These are phyloP conservation scores for Herpetospermum pedunculosum DNA, from an alignment of 306 rosid species.

Conservation along the genomic window DNA sequence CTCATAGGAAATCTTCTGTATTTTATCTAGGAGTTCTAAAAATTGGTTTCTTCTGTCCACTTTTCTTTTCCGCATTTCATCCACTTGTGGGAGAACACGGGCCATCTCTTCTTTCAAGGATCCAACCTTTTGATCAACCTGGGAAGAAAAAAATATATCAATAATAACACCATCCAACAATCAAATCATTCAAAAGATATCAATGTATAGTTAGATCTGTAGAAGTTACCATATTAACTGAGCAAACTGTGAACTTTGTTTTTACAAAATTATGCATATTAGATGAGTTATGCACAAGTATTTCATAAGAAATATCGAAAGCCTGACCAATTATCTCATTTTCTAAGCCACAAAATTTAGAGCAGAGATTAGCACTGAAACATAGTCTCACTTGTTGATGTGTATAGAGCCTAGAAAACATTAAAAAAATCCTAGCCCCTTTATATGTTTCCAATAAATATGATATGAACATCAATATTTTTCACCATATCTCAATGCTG, in stretches of 20 bases:
- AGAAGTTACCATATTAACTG: neutral
- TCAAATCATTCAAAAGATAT: neutral
- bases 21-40: conserved; percentile 31
- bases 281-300: neutral
- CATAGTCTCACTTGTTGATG: neutral
- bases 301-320: neutral
- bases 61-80: conserved; percentile 39
- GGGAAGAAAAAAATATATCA: neutral
- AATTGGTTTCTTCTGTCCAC: conserved; percentile 43
- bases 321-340: neutral
- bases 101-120: conserved; percentile 48
- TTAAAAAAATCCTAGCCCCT: too few relatives aligned
- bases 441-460: neutral
- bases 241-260: neutral
- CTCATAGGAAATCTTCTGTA: conserved; percentile 39
- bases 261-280: neutral
- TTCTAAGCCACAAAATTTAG: neutral
- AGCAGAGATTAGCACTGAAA: neutral
- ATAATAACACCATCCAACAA: neutral
- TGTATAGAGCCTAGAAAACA: neutral
- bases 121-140: conserved; percentile 37
- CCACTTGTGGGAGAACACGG: conserved; percentile 30
- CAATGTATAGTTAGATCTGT: neutral
- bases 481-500: neutral
- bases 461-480: neutral